A percentile compares a stretch with the other conserved stretches of the same genome.
phyloP scores from a whole-genome alignment of 139 green algal genomes.

The Raphidocelis subcapitata region DNA sequence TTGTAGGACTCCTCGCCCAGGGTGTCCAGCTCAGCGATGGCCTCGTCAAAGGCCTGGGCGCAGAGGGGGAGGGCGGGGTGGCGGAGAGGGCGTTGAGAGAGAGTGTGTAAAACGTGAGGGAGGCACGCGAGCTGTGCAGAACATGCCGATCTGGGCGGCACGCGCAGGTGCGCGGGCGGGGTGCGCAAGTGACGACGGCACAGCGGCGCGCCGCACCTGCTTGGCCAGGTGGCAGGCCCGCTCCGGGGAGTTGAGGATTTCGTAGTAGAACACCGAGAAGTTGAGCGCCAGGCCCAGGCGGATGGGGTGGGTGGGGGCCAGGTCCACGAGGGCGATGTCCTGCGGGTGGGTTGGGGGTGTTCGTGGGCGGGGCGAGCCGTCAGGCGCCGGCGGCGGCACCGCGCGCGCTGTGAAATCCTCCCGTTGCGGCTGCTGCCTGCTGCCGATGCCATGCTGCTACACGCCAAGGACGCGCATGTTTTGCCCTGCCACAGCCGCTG shows the following conservation, averaged over 20 bases:
- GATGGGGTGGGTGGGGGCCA: slow-evolving; percentile 97
- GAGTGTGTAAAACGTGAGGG: background rate
- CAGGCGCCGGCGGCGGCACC: too few relatives aligned
- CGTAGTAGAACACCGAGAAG: slow-evolving; percentile 99
- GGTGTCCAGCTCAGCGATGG: slow-evolving; percentile 97
- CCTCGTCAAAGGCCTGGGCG: slow-evolving; percentile 98
- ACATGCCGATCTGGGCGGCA: too few relatives aligned
- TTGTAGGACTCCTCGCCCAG: slow-evolving; percentile 99
- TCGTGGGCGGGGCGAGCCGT: too few relatives aligned
- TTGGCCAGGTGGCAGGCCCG: slow-evolving; percentile 94
- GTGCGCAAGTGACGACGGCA: too few relatives aligned
- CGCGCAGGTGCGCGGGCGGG: too few relatives aligned
- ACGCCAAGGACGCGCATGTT: too few relatives aligned
- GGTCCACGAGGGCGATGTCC: slow-evolving; percentile 54
- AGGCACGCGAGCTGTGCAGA: background rate
- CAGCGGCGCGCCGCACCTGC: slow-evolving; percentile 56
- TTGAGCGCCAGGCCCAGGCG: slow-evolving; percentile 96
- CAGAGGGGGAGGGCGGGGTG: slow-evolving; percentile 81
- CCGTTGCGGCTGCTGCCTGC: too few relatives aligned
- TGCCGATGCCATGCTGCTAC: too few relatives aligned
- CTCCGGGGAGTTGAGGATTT: slow-evolving; percentile 98
- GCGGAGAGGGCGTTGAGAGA: slow-evolving; percentile 23
- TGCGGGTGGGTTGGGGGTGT: background rate
- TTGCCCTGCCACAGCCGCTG: too few relatives aligned
- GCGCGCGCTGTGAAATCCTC: too few relatives aligned